A percentile compares a stretch with the other conserved stretches of the same genome.
Conservation (phyloP, 306 rosid genomes). For the Mucuna pruriens region DNA sequence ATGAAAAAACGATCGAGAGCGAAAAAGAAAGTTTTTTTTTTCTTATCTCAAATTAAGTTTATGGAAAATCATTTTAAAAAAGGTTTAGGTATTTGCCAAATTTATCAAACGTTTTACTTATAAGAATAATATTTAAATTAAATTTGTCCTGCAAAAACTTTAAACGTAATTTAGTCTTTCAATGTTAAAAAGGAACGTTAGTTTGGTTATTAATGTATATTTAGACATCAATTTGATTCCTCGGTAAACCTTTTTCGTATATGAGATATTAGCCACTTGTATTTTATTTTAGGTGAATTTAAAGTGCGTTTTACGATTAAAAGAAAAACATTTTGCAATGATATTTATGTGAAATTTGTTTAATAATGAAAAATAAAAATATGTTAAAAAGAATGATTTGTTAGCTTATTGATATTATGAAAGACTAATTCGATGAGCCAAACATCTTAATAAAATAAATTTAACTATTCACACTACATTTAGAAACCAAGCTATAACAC, state of each 20-base stretch:
- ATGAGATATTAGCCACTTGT: neutral
- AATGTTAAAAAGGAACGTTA: neutral
- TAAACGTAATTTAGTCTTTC: neutral
- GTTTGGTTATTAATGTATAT: neutral
- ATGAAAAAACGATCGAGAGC: neutral
- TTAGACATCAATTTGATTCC: neutral
- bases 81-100: neutral
- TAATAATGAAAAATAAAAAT: neutral
- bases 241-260: neutral
- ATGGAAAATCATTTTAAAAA: neutral
- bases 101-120: neutral
- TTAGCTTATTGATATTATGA: neutral
- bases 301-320: neutral
- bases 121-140: too few relatives aligned
- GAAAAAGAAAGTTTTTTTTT: too few relatives aligned
- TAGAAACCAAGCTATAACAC: neutral
- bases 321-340: neutral
- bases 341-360: neutral
- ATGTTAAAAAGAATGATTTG: neutral
- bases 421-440: neutral
- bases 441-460: neutral
- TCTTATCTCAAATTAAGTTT: too few relatives aligned
- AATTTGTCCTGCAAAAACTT: neutral
- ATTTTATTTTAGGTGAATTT: neutral
- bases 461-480: neutral